Percentiles rank a stretch among this genome's conserved stretches.
phyloP scores from a whole-genome alignment of 139 green algal genomes.

The Parachlorella kessleri region DNA sequence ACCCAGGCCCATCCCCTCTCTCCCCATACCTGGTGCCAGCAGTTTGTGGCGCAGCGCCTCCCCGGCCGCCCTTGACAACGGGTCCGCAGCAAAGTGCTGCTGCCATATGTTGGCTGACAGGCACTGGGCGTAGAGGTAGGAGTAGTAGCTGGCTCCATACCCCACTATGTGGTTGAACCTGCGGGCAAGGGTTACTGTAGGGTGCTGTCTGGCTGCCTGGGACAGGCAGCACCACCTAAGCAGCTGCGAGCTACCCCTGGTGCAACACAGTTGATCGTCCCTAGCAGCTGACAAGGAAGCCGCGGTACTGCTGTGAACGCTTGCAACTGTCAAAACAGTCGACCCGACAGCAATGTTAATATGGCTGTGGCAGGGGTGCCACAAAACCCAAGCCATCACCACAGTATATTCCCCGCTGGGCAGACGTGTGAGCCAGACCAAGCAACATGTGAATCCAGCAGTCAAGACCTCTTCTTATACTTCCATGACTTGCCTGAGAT shows the following conservation, averaged over 20 bases:
- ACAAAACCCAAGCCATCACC: too few species aligned
- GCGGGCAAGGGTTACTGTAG: background rate
- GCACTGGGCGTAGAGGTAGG: slow-evolving; percentile 78
- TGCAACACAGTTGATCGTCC: background rate
- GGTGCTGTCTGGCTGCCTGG: too few species aligned
- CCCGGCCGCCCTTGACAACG: slow-evolving; percentile 20
- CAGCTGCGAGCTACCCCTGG: too few species aligned
- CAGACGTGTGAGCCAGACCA: too few species aligned
- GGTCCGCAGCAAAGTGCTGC: slow-evolving; percentile 52
- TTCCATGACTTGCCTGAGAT: slow-evolving; percentile 16
- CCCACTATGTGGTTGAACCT: slow-evolving; percentile 79
- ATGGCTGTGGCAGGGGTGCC: background rate
- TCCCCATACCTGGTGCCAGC: slow-evolving; percentile 17
- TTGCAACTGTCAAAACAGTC: background rate
- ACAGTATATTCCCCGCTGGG: too few species aligned
- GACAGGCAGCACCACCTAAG: too few species aligned
- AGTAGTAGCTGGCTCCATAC: slow-evolving; percentile 86
- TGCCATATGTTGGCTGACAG: slow-evolving; percentile 71
- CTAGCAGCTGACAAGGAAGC: background rate
- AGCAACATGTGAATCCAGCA: too few species aligned
- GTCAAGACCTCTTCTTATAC: too few species aligned
- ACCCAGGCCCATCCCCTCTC: too few species aligned
- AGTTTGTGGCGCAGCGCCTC: slow-evolving; percentile 28
- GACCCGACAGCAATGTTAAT: background rate
- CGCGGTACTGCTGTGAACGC: background rate